Base-by-base conservation (phyloP, 108 stramenopile genomes). In the Discostella pseudostelligera region DNA sequence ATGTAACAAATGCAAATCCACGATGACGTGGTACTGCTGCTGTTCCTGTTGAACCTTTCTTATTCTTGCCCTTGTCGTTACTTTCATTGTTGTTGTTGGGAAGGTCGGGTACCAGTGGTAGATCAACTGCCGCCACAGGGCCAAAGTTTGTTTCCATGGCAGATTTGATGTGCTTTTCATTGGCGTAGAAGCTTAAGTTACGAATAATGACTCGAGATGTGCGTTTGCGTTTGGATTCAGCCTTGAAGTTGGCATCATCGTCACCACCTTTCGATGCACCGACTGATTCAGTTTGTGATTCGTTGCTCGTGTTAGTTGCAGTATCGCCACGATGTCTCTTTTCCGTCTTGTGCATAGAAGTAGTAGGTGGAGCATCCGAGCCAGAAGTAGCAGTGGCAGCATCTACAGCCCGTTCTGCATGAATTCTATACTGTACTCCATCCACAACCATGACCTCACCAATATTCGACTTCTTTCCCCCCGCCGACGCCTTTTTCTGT, bases 1-100 rank as follows among this genome's bases (percentile, higher is more conserved):
- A 97, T 4, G 93, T 94, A 0, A 93, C 93, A 69, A 97, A 97
- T n/a, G 81, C 87, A 72, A 95, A 97, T 49, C 97, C 97, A 29
- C 90, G 79, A 83, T 92, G 93, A 37, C 61, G 65, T 3, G 74
- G 73, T 19, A 47, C 49, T 54, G 25, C 35, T 3, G 43, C 42
- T 56, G 20, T 55, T 28, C 13, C 44, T 11, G 19, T 9, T 36
- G 47, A 39, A 28, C 42, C 63, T 43, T 35, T 54, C 56, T 39
- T 26, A 39, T 39, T 37, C 60, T 40, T 48, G 65, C 70, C 55
- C 42, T n/a, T 49, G 47, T 63, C 62, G 20, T 55, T 36, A 16
- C 50, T 36, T 47, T 74, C 44, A 21, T 53, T 49, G 21, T 72
- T 49, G 21, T 72, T 62, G 28, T 68, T 58, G 22, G 56, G 45